A percentile compares a stretch with the other conserved stretches of the same genome.
Conservation (phyloP, 129 eudicot species). For the Solidago caesia region DNA sequence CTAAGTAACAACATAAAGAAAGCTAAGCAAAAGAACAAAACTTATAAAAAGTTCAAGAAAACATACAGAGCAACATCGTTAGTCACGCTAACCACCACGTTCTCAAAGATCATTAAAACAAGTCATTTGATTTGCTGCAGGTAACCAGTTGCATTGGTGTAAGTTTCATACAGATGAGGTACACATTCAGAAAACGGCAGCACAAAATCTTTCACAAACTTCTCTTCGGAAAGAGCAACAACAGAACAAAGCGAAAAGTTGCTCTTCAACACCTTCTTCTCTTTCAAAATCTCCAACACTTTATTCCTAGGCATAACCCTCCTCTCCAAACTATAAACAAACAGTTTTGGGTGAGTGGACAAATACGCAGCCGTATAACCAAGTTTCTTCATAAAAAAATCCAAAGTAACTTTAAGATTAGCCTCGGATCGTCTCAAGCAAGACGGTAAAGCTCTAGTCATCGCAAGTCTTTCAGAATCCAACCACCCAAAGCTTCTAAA, state of each 20-base stretch:
- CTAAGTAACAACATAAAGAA: background rate
- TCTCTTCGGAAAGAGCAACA: slow-evolving; percentile 21
- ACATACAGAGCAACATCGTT: background rate
- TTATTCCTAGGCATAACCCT: slow-evolving; percentile 34
- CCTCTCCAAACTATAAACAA: slow-evolving; percentile 35
- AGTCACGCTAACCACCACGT: no score
- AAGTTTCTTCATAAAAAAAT: slow-evolving; percentile 36
- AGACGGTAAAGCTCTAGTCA: slow-evolving; percentile 22
- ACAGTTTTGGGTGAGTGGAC: slow-evolving; percentile 20
- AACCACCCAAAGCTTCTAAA: slow-evolving; percentile 46
- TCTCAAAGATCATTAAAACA: background rate
- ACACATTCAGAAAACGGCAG: slow-evolving; percentile 4
- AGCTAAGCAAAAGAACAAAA: background rate
- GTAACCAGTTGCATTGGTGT: background rate
- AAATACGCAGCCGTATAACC: slow-evolving; percentile 31
- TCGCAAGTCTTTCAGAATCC: slow-evolving; percentile 20
- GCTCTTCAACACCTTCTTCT: slow-evolving; percentile 32
- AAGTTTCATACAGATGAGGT: slow-evolving; percentile 15
- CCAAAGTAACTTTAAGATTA: slow-evolving; percentile 11
- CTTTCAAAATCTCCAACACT: slow-evolving; percentile 24
- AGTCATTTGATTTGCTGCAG: background rate
- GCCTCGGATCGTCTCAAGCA: slow-evolving; percentile 22
- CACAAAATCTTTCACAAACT: slow-evolving; percentile 25
- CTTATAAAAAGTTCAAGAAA: slow-evolving; percentile 8
- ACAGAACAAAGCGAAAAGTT: slow-evolving; percentile 1